Evolutionary conservation across 1,139 yeast species (phyloP).

Genomic region (Torulaspora globosa): DNA sequence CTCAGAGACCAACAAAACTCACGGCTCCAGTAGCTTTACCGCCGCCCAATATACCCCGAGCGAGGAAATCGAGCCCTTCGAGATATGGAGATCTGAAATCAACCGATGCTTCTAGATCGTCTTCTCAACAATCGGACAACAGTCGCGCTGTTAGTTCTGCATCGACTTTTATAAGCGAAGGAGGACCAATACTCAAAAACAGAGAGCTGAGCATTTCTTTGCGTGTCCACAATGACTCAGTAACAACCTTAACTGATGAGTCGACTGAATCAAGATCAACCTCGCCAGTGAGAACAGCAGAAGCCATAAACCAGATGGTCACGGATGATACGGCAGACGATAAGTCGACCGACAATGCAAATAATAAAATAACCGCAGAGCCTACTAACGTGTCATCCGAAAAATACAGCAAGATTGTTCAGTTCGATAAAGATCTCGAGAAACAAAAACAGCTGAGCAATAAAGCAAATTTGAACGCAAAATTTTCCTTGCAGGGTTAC

Average conservation of each 20-base stretch:
- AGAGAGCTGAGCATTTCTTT: slow-evolving; percentile 9
- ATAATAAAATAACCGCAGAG: not conserved
- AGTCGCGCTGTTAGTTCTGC: slow-evolving; percentile 10
- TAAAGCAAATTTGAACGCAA: slow-evolving; percentile 17
- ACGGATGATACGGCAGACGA: slow-evolving; percentile 18
- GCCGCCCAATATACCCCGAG: slow-evolving; percentile 29
- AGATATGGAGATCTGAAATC: slow-evolving; percentile 15
- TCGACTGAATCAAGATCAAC: slow-evolving; percentile 8
- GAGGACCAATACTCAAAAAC: slow-evolving; percentile 10
- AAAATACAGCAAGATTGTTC: slow-evolving; percentile 25
- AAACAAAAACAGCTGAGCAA: slow-evolving; percentile 25
- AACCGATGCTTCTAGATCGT: slow-evolving; percentile 3
- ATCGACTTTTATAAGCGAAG: slow-evolving; percentile 9
- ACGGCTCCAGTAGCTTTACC: slow-evolving; percentile 6
- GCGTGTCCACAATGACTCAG: slow-evolving; percentile 15
- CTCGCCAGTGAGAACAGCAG: slow-evolving; percentile 15
- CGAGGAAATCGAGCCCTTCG: slow-evolving; percentile 29
- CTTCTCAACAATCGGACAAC: slow-evolving; percentile 3
- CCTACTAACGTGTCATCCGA: slow-evolving; percentile 10
- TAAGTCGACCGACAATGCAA: not conserved
- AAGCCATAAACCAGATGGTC: slow-evolving; percentile 24
- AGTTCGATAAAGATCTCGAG: slow-evolving; percentile 33
- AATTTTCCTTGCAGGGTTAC: slow-evolving; percentile 37
- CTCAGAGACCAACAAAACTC: not conserved
- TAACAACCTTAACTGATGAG: slow-evolving; percentile 8